phyloP scores from a whole-genome alignment of 495 filamentous ascomycete genomes.

The Tricharina praecox region DNA sequence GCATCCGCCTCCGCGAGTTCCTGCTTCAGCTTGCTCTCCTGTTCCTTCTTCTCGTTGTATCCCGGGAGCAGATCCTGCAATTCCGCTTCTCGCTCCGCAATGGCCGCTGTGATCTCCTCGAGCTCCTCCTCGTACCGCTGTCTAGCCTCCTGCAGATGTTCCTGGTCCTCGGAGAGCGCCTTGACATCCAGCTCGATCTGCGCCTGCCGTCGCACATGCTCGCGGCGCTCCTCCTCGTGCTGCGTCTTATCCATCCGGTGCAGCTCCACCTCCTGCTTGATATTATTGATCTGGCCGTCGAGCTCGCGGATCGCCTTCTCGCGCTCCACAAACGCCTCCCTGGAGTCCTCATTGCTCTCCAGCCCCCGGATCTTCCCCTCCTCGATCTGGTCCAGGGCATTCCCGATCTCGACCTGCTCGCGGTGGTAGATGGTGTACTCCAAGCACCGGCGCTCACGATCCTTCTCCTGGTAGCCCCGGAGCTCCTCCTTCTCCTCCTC shows the following conservation, averaged over 20 bases:
- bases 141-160: conserved; percentile 45
- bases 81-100: conserved; percentile 58
- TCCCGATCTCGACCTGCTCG: conserved; percentile 61
- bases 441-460: conserved; percentile 77
- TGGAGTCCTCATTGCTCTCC: conserved; percentile 66
- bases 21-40: conserved; percentile 51
- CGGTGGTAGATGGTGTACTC: conserved; percentile 88
- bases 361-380: conserved; percentile 61
- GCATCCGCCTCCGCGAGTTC: conserved; percentile 62
- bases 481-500: conserved; percentile 97
- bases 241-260: conserved; percentile 74
- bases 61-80: conserved; percentile 53
- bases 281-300: conserved; percentile 57
- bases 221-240: conserved; percentile 75
- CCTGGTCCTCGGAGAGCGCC: conserved; percentile 49
- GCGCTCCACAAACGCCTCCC: conserved; percentile 56
- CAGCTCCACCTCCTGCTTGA: conserved; percentile 69
- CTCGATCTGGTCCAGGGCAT: conserved; percentile 67
- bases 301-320: conserved; percentile 57
- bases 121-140: conserved; percentile 65
- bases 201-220: conserved; percentile 55
- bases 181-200: conserved; percentile 76
- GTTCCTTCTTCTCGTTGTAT: conserved; percentile 52
- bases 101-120: conserved; percentile 52
- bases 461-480: conserved; percentile 80